Conservation (phyloP, 805 yeast genomes). For the Dipodascus geniculatus region DNA sequence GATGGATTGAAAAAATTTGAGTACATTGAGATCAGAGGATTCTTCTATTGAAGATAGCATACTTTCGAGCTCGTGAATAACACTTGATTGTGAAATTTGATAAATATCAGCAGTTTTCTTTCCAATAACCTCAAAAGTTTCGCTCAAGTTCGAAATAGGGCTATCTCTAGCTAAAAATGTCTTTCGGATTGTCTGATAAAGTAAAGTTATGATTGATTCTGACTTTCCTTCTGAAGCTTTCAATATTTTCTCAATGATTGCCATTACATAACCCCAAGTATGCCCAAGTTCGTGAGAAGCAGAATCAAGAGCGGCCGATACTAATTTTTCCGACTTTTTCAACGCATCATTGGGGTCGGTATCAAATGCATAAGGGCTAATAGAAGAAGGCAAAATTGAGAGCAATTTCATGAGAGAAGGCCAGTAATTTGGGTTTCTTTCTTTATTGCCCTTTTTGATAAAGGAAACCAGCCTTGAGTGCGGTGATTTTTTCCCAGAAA, state of each 20-base stretch:
- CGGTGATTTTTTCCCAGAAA: slow-evolving; percentile 12
- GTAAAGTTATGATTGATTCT: not conserved
- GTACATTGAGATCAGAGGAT: not conserved
- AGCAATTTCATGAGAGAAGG: slow-evolving; percentile 13
- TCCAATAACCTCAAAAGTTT: slow-evolving; percentile 1
- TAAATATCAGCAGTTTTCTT: slow-evolving; percentile 1
- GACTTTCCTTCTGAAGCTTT: not conserved
- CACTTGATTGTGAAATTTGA: not conserved
- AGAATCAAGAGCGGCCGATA: slow-evolving; percentile 10
- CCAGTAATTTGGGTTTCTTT: slow-evolving; percentile 12
- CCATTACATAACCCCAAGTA: slow-evolving; percentile 15
- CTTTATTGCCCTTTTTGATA: slow-evolving; percentile 9
- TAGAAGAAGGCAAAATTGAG: slow-evolving; percentile 9
- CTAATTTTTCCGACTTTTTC: slow-evolving; percentile 4
- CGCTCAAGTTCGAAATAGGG: not conserved
- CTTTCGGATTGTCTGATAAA: not conserved
- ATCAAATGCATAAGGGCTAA: slow-evolving; percentile 10
- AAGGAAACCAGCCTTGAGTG: slow-evolving; percentile 11
- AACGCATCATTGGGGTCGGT: not conserved
- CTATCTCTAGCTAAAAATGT: not conserved
- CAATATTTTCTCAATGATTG: slow-evolving; percentile 9
- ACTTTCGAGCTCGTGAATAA: not conserved
- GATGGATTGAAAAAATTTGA: not conserved
- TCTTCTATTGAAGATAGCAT: not conserved
- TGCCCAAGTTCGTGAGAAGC: slow-evolving; percentile 5